Conservation (phyloP, 805 yeast species). For the Candida nemodendra region DNA sequence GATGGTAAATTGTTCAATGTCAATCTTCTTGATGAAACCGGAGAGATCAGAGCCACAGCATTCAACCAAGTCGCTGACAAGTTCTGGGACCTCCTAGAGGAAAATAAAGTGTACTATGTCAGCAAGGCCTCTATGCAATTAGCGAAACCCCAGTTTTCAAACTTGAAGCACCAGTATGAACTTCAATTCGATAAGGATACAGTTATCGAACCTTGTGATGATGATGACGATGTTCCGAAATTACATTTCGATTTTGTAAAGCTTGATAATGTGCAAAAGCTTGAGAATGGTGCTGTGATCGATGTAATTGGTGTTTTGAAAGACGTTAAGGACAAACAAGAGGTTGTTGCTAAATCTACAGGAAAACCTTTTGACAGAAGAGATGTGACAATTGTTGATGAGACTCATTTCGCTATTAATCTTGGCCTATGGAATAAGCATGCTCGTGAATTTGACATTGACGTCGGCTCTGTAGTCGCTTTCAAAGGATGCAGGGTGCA, state of each 20-base stretch:
- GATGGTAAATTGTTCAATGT: slow-evolving; percentile 89
- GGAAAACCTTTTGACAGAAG: slow-evolving; percentile 93
- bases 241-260: slow-evolving; percentile 73
- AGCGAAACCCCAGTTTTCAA: slow-evolving; percentile 83
- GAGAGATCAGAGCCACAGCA: slow-evolving; percentile 94
- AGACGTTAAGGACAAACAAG: slow-evolving; percentile 70
- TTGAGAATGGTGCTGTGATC: slow-evolving; percentile 68
- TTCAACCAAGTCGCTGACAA: slow-evolving; percentile 85
- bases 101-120: slow-evolving; percentile 84
- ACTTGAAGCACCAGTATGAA: slow-evolving; percentile 86
- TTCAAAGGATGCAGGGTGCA: slow-evolving; percentile 86
- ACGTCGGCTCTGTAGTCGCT: slow-evolving; percentile 84
- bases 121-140: slow-evolving; percentile 77
- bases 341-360: slow-evolving; percentile 80
- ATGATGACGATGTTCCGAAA: slow-evolving; percentile 68
- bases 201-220: slow-evolving; percentile 61
- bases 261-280: slow-evolving; percentile 60
- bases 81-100: slow-evolving; percentile 72
- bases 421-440: slow-evolving; percentile 90
- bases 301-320: slow-evolving; percentile 89
- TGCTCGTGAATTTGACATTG: slow-evolving; percentile 73
- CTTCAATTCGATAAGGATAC: slow-evolving; percentile 79
- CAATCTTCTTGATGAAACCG: slow-evolving; percentile 88
- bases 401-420: slow-evolving; percentile 67
- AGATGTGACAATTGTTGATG: slow-evolving; percentile 83